A percentile compares a stretch with the other conserved stretches of the same genome.
These are phyloP conservation scores for Paraconiothyrium brasiliense DNA, from an alignment of 2,329 filamentous ascomycete species.

Conservation along the genomic window DNA sequence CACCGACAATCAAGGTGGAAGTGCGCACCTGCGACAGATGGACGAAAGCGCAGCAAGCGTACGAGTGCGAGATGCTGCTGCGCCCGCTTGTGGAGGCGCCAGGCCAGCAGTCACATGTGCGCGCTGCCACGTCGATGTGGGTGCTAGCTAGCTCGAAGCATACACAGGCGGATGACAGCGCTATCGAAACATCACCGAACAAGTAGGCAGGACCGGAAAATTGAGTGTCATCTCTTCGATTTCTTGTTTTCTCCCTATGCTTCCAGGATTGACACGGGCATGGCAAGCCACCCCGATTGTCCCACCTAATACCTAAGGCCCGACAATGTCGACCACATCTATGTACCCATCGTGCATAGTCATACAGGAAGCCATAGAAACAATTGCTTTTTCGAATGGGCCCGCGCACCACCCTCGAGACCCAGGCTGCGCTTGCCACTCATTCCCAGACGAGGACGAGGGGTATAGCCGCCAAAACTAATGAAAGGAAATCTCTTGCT, in stretches of 20 bases:
- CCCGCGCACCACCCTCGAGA: constrained; percentile 8
- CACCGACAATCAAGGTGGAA: neutral
- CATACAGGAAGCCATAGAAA: constrained; percentile 21
- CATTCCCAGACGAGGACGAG: constrained; percentile 18
- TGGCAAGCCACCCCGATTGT: neutral
- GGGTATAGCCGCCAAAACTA: constrained; percentile 35
- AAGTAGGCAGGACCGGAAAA: neutral
- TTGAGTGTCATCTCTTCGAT: neutral
- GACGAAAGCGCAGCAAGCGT: neutral
- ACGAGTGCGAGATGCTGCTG: constrained; percentile 3
- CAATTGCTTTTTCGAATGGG: constrained; percentile 18
- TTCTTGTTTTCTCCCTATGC: neutral
- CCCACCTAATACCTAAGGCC: neutral
- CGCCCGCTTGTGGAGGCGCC: constrained; percentile 10
- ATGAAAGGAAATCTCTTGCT: constrained; percentile 3
- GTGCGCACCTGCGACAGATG: constrained; percentile 10
- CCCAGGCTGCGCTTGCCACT: constrained; percentile 34
- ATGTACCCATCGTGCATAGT: constrained; percentile 14
- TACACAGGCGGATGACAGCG: constrained; percentile 7
- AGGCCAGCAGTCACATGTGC: constrained; percentile 4
- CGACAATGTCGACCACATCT: constrained; percentile 9
- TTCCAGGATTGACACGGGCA: constrained; percentile 1
- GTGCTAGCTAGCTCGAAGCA: neutral
- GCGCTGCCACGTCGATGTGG: constrained; percentile 2
- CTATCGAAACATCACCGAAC: constrained; percentile 10